Conservation (phyloP, 768 basidiomycete genomes). For the Cystobasidium ongulense region DNA sequence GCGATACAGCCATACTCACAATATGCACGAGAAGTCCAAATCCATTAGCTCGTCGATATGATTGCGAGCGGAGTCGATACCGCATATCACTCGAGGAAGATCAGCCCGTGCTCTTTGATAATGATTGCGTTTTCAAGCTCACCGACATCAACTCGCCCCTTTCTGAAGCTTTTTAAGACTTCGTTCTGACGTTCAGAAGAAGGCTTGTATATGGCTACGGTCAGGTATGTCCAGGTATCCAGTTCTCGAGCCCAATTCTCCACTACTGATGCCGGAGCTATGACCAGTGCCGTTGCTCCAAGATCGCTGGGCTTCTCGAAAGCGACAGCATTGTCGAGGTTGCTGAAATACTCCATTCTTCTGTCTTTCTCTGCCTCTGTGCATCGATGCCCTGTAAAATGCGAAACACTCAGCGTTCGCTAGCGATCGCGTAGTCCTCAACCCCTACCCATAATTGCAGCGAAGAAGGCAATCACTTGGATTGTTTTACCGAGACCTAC, state of each 20-base stretch:
- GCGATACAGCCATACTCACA: slow-evolving; percentile 56
- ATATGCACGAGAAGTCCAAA: slow-evolving; percentile 56
- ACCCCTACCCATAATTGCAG: slow-evolving; percentile 67
- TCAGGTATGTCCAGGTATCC: slow-evolving; percentile 86
- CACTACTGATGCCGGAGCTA: slow-evolving; percentile 75
- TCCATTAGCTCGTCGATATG: slow-evolving; percentile 63
- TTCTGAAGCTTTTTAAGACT: slow-evolving; percentile 62
- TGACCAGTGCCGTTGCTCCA: slow-evolving; percentile 83
- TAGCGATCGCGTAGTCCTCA: no score
- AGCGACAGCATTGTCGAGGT: neutral
- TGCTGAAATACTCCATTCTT: slow-evolving; percentile 51
- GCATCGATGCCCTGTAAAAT: slow-evolving; percentile 44
- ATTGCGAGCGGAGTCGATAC: slow-evolving; percentile 64
- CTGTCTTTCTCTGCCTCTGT: slow-evolving; percentile 55
- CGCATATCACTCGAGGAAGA: slow-evolving; percentile 55
- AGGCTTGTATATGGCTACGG: slow-evolving; percentile 65
- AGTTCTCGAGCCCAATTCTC: slow-evolving; percentile 87
- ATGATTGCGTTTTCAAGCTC: slow-evolving; percentile 51
- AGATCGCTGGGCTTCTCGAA: slow-evolving; percentile 53
- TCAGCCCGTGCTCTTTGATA: neutral
- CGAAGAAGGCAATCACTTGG: slow-evolving; percentile 78
- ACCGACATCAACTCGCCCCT: slow-evolving; percentile 69
- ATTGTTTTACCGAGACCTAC: slow-evolving; percentile 71
- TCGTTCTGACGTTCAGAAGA: slow-evolving; percentile 52
- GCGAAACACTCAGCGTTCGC: slow-evolving; percentile 47